phyloP scores from a whole-genome alignment of 2,329 filamentous ascomycete genomes.

The Colletotrichum zoysiae region DNA sequence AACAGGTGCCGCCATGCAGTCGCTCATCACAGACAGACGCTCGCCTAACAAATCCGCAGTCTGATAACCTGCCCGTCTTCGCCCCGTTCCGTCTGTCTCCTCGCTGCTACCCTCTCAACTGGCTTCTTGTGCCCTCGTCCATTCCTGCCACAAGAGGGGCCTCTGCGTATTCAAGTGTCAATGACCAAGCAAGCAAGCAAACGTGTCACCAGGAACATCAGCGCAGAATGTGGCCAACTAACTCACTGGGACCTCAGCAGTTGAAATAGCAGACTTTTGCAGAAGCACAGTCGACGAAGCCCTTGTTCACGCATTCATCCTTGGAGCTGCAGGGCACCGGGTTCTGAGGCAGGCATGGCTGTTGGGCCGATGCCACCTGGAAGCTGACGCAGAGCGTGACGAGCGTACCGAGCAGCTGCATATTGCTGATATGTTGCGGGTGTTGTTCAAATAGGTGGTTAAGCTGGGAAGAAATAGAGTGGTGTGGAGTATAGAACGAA shows the following conservation, averaged over 20 bases:
- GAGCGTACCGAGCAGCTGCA: neutral
- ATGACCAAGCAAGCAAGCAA: too few species aligned
- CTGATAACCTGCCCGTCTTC: neutral
- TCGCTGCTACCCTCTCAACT: neutral
- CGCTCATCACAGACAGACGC: neutral
- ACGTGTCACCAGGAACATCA: neutral
- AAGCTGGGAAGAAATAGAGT: too few species aligned
- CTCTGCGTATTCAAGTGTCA: neutral
- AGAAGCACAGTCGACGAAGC: neutral
- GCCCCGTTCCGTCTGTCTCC: neutral
- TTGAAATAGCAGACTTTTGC: neutral
- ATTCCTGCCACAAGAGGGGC: neutral
- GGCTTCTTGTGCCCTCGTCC: neutral
- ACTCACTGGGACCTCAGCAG: neutral
- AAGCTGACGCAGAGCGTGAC: neutral
- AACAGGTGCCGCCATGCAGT: neutral
- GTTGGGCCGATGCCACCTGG: neutral
- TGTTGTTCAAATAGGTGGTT: neutral
- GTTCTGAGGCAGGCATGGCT: neutral
- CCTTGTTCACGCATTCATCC: rapidly evolving
- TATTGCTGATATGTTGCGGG: neutral
- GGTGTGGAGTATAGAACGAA: too few species aligned
- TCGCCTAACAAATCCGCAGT: neutral
- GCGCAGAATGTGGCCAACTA: neutral
- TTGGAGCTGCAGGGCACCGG: neutral